Evolutionary conservation across 345 rosid genomes (phyloP), one percentile per base, ranked within the genome.

Genomic region (Dipteronia dyeriana): DNA sequence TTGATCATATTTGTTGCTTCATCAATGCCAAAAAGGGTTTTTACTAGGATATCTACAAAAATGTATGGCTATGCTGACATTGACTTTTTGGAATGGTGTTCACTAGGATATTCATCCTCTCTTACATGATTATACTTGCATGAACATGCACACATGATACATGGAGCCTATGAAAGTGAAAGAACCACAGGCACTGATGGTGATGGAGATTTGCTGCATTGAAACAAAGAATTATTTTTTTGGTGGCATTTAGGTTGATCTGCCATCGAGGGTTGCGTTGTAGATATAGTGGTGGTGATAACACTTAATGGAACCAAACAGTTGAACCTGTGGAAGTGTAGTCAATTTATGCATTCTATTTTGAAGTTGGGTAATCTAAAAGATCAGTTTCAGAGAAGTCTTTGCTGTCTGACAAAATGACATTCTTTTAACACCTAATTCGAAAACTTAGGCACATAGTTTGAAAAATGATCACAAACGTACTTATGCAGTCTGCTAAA

Each of bases 1-100:
- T 45, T 17, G 22, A 5, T 45, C 14, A 29, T 31, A 25, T 74
- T 45, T 74, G 51, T 59, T 72, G 54, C 76, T 73, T 41, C 17
- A 62, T 26, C 45, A 61, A 73, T 41, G n/a, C 41, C 12, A 74
- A 57, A 57, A 57, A n/a, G 25, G 12, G 4, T 39, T 39, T 19
- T 38, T 38, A 20, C 54, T 68, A 20, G 53, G 26, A 41, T 20
- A 22, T 12, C 13, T n/a, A 51, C 25, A 13, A 20, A 57, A 57
- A 57, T 9, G 25, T 57, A 9, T 20, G 22, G 3, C 7, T 16
- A 57, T 63, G 31, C 17, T 9, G 49, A 63, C 19, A 63, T 63
- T 19, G 8, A 12, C 31, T 25, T 64, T 29, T 4, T 64, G 38
- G 39, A 26, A 16, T 29, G 19, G 13, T 66, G 70, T 66, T n/a